Evolutionary conservation across 352 stramenopile species (phyloP), one percentile per base, ranked within the genome.

Genomic region (Phytophthora ohioensis): DNA sequence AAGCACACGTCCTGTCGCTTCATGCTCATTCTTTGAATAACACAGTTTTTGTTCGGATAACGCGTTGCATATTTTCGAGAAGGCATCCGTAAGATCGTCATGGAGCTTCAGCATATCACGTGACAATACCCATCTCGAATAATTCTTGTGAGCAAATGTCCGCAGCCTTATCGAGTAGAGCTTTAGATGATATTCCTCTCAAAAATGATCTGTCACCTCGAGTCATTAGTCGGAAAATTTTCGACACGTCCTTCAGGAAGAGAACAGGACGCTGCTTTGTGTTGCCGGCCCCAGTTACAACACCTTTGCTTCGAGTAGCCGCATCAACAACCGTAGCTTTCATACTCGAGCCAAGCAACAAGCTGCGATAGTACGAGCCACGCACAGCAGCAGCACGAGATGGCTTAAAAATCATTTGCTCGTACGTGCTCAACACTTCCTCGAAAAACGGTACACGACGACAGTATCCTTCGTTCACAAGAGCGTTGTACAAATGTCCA

Each of bases 51-150:
- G 21, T 21, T 21, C 21, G 21, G 21, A 21, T 21, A 21, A 21
- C 6, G 7, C 64, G 17, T 72, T 62, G 35, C 70, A 80, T 1
- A 82, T 66, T 7, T 56, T 9, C 10, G 71, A 59, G n/a, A 80
- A 80, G 8, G 70, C 31, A 10, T 73, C 71, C 2, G 59, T 64
- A 3, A 80, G 11, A 31, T 81, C 76, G 32, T 80, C 67, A 12
- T 67, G 67, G 21, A 81, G 46, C 11, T 59, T 71, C 6, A 81
- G 42, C 67, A 80, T 52, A 36, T 80, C 71, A 1, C 70, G 60
- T 11, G 76, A 81, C 6, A 84, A 32, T 10, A 81, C 58, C 52
- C 76, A 73, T 69, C 3, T 70, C 47, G 10, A 71, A 66, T 3
- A 79, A 21, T 32, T 84, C 70, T 4, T 56, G 45, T 1, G 38